Evolutionary conservation across 352 stramenopile species (phyloP), one percentile per base, ranked within the genome.

Genomic region (Phytophthora fragariaefolia): DNA sequence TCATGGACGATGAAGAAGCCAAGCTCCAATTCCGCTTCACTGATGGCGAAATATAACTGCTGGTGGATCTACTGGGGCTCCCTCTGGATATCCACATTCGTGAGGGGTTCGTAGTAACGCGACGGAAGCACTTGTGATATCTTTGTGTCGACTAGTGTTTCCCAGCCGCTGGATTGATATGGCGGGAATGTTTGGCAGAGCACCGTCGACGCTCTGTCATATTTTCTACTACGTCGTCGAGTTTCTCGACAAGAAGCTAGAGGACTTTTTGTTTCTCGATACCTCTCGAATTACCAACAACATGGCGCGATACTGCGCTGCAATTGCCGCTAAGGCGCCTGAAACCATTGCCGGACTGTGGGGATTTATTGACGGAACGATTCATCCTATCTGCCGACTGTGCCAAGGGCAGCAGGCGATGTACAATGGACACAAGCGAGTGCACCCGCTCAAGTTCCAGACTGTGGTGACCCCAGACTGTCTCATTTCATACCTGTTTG

Each of bases 181-280:
- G 12, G 12, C 32, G 17, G 13, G 34, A 17, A 18, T 42, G 34
- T 42, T 18, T 42, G 34, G 34, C 4, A 42, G 34, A 42, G 34
- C 34, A 18, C 34, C 34, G 4, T 42, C 34, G 12, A 65, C 46
- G 12, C 24, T 57, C 4, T 65, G 57, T 17, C 57, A 34, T n/a
- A 63, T 63, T 6, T 63, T 63, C n/a, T 57, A 64, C 34, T 51
- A 27, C 48, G 58, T 65, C 20, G 58, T 65, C 2, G 47, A 52
- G 20, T 45, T 38, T 10, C 6, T 65, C 4, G 36, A 58, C 36
- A 17, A 58, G 15, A 55, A 65, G 13, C 13, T 64, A 5, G 20
- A 17, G 6, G 48, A 58, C 26, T 58, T 65, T 1, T 51, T 65
- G 17, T 65, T 47, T 36, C 46, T 58, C 22, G 58, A 65, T 32